Evolutionary conservation across 148 eudicot genomes (phyloP).

Genomic region (Silene uniflora): DNA sequence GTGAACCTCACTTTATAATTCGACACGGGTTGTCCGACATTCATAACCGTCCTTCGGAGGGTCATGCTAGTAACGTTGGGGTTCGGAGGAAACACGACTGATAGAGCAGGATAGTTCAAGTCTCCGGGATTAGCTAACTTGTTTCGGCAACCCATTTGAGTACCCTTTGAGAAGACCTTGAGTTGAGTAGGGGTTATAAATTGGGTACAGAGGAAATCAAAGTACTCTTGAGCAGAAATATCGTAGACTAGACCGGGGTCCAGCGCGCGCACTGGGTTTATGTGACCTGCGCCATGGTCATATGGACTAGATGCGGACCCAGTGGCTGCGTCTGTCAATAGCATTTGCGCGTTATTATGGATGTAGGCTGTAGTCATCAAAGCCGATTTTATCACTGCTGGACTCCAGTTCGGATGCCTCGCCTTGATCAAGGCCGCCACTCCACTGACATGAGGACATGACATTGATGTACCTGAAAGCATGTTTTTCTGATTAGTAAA

Average conservation of each 20-base stretch:
- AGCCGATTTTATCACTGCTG: slow-evolving; percentile 83
- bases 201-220: slow-evolving; percentile 77
- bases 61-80: slow-evolving; percentile 34
- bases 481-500: slow-evolving; percentile 27
- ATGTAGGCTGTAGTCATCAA: slow-evolving; percentile 87
- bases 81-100: slow-evolving; percentile 50
- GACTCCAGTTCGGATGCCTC: slow-evolving; percentile 83
- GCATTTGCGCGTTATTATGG: slow-evolving; percentile 43
- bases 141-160: slow-evolving; percentile 43
- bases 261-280: slow-evolving; percentile 65
- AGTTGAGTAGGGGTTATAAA: slow-evolving; percentile 46
- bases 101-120: slow-evolving; percentile 85
- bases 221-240: slow-evolving; percentile 61
- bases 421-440: slow-evolving; percentile 83
- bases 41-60: slow-evolving; percentile 70
- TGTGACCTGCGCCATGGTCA: slow-evolving; percentile 90
- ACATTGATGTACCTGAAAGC: slow-evolving; percentile 91
- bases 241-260: slow-evolving; percentile 86
- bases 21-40: slow-evolving; percentile 63
- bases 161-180: slow-evolving; percentile 50
- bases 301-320: slow-evolving; percentile 48
- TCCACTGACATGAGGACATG: slow-evolving; percentile 95
- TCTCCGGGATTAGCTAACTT: slow-evolving; percentile 42
- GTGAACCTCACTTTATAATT: slow-evolving; percentile 59
- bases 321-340: slow-evolving; percentile 56